phyloP scores from a whole-genome alignment of 2,329 filamentous ascomycete species.

The Colletotrichum chlorophyti region DNA sequence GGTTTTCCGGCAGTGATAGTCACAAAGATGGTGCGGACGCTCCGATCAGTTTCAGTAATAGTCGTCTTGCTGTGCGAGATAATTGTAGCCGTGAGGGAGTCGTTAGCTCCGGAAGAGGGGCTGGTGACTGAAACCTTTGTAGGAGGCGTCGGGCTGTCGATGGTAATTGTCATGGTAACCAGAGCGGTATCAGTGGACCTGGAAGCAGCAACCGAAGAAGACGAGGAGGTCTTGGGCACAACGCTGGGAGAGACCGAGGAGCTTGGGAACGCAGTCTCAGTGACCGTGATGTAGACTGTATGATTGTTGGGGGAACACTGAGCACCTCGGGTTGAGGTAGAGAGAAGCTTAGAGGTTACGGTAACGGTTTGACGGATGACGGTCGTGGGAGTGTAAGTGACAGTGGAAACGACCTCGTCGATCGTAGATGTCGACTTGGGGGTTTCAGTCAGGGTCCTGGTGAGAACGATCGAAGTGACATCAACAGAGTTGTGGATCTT shows the following conservation, averaged over 20 bases:
- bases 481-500: constrained; percentile 1
- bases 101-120: constrained; percentile 1
- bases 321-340: background rate
- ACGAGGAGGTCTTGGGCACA: background rate
- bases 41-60: constrained; percentile 4
- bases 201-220: background rate
- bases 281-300: constrained; percentile 27
- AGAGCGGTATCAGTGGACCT: constrained; percentile 11
- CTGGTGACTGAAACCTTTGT: background rate
- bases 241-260: constrained; percentile 4
- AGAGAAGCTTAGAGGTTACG: background rate
- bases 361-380: constrained; percentile 3
- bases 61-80: constrained; percentile 6
- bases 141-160: constrained; percentile 13
- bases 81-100: background rate
- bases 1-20: constrained; percentile 19
- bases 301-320: constrained; percentile 16
- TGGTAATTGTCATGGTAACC: constrained; percentile 23
- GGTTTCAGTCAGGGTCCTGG: constrained; percentile 19
- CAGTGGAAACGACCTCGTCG: constrained; percentile 10
- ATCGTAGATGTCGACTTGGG: constrained; percentile 7
- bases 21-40: constrained; percentile 18
- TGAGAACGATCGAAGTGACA: constrained; percentile 13
- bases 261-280: constrained; percentile 15
- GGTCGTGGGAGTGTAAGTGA: constrained; percentile 16